phyloP scores from a whole-genome alignment of 2,329 filamentous ascomycete genomes.

The Penicillium brasilianum region DNA sequence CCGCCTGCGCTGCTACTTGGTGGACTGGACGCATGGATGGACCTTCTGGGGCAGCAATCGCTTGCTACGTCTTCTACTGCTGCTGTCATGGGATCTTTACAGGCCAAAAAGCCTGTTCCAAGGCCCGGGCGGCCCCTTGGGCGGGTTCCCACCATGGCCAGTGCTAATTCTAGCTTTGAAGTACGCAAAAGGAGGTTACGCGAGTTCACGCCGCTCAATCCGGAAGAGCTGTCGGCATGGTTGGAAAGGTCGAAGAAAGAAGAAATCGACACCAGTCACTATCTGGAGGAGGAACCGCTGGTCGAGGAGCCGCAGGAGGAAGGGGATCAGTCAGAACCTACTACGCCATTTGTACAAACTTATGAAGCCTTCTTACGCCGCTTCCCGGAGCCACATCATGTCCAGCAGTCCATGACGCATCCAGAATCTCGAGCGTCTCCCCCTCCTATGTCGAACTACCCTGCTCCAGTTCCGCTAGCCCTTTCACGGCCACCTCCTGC shows the following conservation, averaged over 20 bases:
- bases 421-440: constrained; percentile 40
- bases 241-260: constrained; percentile 75
- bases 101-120: constrained; percentile 40
- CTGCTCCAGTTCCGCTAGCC: constrained; percentile 59
- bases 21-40: constrained; percentile 83
- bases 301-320: constrained; percentile 49
- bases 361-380: constrained; percentile 84
- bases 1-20: constrained; percentile 79
- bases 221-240: constrained; percentile 82
- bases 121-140: constrained; percentile 56
- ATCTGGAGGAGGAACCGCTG: constrained; percentile 45
- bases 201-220: constrained; percentile 73
- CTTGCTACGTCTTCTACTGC: constrained; percentile 63
- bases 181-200: constrained; percentile 62
- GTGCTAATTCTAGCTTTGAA: constrained; percentile 57
- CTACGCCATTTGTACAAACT: constrained; percentile 64
- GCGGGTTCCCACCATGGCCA: constrained; percentile 58
- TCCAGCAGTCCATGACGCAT: constrained; percentile 62
- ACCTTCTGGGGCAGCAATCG: constrained; percentile 75
- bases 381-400: constrained; percentile 72
- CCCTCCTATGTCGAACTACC: constrained; percentile 41
- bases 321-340: constrained; percentile 54
- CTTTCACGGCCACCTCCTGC: constrained; percentile 71
- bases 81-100: constrained; percentile 53
- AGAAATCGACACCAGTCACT: constrained; percentile 55